These are phyloP conservation scores for Suhomyces yuchorum DNA, from an alignment of 1,139 yeast species.

Conservation along the genomic window DNA sequence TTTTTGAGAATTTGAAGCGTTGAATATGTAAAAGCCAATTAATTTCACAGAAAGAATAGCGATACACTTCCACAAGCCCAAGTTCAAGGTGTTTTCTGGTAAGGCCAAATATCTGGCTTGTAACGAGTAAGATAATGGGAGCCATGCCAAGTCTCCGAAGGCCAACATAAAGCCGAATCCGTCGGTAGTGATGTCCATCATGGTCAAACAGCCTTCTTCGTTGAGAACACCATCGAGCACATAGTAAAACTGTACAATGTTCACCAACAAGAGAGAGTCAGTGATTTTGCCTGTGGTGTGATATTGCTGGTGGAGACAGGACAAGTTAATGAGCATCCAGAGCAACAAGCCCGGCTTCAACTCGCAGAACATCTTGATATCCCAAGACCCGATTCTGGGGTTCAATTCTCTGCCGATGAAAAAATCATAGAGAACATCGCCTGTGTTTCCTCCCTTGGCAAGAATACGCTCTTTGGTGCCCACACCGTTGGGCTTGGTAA, in stretches of 20 bases:
- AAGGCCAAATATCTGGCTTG: constrained; percentile 82
- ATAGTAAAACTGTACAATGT: constrained; percentile 73
- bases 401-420: constrained; percentile 95
- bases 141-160: constrained; percentile 90
- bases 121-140: constrained; percentile 89
- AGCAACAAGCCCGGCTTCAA: constrained; percentile 91
- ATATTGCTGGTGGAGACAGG: constrained; percentile 84
- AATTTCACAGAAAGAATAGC: constrained; percentile 48
- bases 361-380: constrained; percentile 89
- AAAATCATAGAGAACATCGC: constrained; percentile 82
- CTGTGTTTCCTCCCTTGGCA: constrained; percentile 86
- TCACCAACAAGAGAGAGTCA: constrained; percentile 74
- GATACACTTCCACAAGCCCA: constrained; percentile 46
- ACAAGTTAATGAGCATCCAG: constrained; percentile 78
- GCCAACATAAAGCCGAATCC: constrained; percentile 96
- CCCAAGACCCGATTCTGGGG: constrained; percentile 85
- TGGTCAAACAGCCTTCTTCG: constrained; percentile 84
- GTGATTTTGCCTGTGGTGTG: constrained; percentile 57
- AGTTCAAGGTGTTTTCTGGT: constrained; percentile 51
- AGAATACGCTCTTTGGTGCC: constrained; percentile 68
- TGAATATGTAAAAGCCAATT: constrained; percentile 80
- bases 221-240: constrained; percentile 89
- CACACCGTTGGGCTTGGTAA: constrained; percentile 49
- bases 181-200: constrained; percentile 96
- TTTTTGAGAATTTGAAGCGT: constrained; percentile 81